phyloP scores from a whole-genome alignment of 257 asterid species.

The Primulina tabacum region DNA sequence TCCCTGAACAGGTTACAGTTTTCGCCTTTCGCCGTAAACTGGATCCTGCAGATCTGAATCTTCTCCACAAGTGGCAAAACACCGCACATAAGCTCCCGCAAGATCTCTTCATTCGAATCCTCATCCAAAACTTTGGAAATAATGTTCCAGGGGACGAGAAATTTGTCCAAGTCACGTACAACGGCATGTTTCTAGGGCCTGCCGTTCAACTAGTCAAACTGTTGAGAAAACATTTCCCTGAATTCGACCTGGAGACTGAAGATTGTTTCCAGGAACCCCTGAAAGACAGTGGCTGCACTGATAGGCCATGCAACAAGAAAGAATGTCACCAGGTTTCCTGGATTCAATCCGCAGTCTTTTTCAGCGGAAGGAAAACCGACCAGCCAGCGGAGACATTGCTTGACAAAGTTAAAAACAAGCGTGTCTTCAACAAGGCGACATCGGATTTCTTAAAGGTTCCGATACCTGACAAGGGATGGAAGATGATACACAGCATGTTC shows the following conservation, averaged over 20 bases:
- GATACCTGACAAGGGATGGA: constrained; percentile 12
- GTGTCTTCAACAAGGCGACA: constrained; percentile 18
- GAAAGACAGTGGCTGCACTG: background rate
- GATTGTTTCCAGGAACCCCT: constrained; percentile 16
- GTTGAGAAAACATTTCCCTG: background rate
- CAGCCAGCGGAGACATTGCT: constrained; percentile 7
- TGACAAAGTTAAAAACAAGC: background rate
- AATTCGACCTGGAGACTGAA: background rate
- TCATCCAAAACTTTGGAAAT: constrained; percentile 4
- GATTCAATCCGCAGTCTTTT: constrained; percentile 9
- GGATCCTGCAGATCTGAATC: background rate
- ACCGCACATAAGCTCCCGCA: constrained; percentile 1
- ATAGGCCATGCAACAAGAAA: constrained; percentile 20
- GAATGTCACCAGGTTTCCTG: constrained; percentile 20
- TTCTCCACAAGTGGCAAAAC: constrained; percentile 21
- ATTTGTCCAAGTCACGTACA: constrained; percentile 6
- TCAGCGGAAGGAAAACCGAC: background rate
- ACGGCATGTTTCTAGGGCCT: constrained; percentile 21
- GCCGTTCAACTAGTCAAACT: constrained; percentile 9
- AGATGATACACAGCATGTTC: constrained; percentile 11
- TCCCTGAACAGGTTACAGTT: constrained; percentile 16
- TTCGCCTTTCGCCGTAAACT: constrained; percentile 20
- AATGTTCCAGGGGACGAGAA: constrained; percentile 4
- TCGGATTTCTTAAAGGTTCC: constrained; percentile 21
- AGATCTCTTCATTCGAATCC: constrained; percentile 16